These are phyloP conservation scores for Teunomyces funiuensis DNA, from an alignment of 805 yeast genomes.

Conservation along the genomic window DNA sequence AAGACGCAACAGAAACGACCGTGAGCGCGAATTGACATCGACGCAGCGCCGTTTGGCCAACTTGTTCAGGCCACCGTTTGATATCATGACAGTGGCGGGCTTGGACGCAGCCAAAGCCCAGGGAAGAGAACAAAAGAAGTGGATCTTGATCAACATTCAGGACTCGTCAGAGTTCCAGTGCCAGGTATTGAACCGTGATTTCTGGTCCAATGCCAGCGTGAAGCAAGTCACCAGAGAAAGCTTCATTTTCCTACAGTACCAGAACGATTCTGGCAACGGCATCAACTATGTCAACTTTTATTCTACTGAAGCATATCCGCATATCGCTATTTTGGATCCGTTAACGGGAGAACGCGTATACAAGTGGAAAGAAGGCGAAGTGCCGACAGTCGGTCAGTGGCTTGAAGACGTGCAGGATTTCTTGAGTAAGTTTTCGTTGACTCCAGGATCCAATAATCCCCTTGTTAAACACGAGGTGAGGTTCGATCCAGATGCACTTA, in stretches of 20 bases:
- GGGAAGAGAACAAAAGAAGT: conserved; percentile 65
- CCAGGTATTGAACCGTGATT: conserved; percentile 87
- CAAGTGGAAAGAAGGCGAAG: conserved; percentile 65
- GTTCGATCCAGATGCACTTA: conserved; percentile 61
- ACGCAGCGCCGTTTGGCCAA: conserved; percentile 72
- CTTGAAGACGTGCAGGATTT: conserved; percentile 69
- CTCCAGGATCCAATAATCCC: conserved; percentile 65
- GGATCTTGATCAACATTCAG: conserved; percentile 89
- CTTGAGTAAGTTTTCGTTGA: conserved; percentile 61
- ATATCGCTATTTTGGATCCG: conserved; percentile 89
- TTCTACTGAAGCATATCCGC: conserved; percentile 72
- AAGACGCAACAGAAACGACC: conserved; percentile 25
- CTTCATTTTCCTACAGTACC: conserved; percentile 85
- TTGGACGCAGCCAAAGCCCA: conserved; percentile 71
- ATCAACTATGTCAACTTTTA: conserved; percentile 70
- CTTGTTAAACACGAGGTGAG: conserved; percentile 57
- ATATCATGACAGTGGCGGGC: conserved; percentile 65
- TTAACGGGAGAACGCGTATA: conserved; percentile 89
- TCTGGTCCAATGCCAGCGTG: conserved; percentile 75
- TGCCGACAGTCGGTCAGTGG: conserved; percentile 62
- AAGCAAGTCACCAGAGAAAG: conserved; percentile 63
- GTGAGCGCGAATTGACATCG: conserved; percentile 40
- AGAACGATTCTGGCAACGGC: conserved; percentile 74
- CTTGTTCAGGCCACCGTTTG: conserved; percentile 92
- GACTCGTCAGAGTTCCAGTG: conserved; percentile 83